Evolutionary conservation across 2,329 filamentous ascomycete species (phyloP).

Genomic region (Ceratocystis smalleyi): DNA sequence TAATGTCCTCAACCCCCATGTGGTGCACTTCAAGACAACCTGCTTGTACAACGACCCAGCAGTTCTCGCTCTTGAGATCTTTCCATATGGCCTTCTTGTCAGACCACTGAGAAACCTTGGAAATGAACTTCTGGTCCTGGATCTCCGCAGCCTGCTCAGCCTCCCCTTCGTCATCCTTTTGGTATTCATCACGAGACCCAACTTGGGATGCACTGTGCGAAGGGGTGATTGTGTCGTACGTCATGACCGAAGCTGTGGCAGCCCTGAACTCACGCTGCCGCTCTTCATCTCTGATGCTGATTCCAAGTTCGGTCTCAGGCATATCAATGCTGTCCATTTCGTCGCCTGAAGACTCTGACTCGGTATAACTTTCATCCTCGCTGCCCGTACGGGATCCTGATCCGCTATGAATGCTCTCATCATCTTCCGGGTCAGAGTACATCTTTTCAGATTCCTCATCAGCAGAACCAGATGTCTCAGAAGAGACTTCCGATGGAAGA

Average conservation of each 20-base stretch:
- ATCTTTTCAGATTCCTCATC: constrained; percentile 39
- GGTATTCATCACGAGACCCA: constrained; percentile 25
- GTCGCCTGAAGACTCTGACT: constrained; percentile 32
- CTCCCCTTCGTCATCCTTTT: constrained; percentile 2
- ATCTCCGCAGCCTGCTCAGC: constrained; percentile 18
- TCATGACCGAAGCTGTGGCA: constrained; percentile 28
- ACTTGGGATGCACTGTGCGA: constrained; percentile 72
- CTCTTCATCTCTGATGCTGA: constrained; percentile 36
- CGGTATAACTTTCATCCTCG: constrained; percentile 6
- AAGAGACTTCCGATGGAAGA: constrained; percentile 59
- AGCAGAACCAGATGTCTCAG: constrained; percentile 40
- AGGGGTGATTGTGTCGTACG: constrained; percentile 51
- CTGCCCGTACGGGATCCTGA: constrained; percentile 22
- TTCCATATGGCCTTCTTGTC: constrained; percentile 45
- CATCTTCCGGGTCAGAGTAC: constrained; percentile 37
- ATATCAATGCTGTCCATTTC: constrained; percentile 45
- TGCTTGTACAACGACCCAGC: constrained; percentile 40
- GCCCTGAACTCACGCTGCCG: constrained; percentile 18
- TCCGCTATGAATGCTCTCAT: constrained; percentile 18
- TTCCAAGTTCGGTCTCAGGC: constrained; percentile 41
- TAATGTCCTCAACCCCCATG: constrained; percentile 26
- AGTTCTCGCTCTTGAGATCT: constrained; percentile 36
- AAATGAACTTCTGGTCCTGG: constrained; percentile 33
- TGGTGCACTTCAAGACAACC: constrained; percentile 43
- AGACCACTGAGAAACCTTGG: constrained; percentile 46